Conservation (phyloP, 192 early-diverging fungal genomes). For the Backusella westeae region DNA sequence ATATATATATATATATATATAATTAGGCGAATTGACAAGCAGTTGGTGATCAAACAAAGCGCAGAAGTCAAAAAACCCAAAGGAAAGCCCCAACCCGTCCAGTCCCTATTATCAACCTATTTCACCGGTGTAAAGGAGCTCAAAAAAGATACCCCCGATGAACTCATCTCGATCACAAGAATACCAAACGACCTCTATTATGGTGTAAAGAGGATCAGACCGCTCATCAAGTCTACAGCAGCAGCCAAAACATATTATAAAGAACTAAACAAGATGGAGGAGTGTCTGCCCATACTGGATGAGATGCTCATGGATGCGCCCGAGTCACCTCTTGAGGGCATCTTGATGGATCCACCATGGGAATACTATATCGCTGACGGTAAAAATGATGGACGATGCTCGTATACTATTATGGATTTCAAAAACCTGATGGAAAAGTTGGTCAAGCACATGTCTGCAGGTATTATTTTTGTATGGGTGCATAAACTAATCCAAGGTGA, state of each 20-base stretch:
- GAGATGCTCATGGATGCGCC: background rate
- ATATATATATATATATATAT: background rate
- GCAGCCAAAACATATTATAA: conserved; percentile 14
- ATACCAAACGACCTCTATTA: conserved; percentile 37
- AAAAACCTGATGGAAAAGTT: conserved; percentile 45
- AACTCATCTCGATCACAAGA: conserved; percentile 16
- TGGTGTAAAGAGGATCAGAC: conserved; percentile 34
- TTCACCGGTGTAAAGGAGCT: conserved; percentile 37
- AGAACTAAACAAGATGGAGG: conserved; percentile 31
- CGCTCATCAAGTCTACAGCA: background rate
- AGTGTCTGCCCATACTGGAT: conserved; percentile 14
- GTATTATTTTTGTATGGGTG: conserved; percentile 56
- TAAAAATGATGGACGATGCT: conserved; percentile 41
- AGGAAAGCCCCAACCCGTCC: background rate
- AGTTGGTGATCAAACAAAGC: background rate
- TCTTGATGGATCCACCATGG: conserved; percentile 61
- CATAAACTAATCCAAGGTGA: conserved; percentile 54
- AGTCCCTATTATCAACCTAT: conserved; percentile 33
- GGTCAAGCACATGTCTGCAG: conserved; percentile 43
- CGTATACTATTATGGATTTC: conserved; percentile 33
- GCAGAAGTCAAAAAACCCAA: background rate
- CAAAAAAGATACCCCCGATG: conserved; percentile 39
- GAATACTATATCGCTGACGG: conserved; percentile 51
- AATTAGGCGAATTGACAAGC: background rate
- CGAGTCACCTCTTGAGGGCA: conserved; percentile 43